Percentiles rank a stretch among this genome's conserved stretches.
Conservation (phyloP, 2,329 filamentous ascomycete genomes). For the Beauveria varroae region DNA sequence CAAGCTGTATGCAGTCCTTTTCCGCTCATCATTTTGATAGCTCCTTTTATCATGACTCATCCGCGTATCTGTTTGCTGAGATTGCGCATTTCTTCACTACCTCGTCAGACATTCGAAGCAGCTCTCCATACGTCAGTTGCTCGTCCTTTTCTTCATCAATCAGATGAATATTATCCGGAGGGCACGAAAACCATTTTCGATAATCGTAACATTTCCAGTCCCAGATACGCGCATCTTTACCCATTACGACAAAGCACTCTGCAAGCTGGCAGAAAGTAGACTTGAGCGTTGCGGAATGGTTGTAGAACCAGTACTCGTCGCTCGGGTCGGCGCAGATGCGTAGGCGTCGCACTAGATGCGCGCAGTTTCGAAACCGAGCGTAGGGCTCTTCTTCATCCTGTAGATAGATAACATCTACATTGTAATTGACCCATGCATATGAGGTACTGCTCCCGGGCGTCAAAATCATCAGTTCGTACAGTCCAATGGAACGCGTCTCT, state of each 20-base stretch:
- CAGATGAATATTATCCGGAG: neutral
- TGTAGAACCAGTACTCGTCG: neutral
- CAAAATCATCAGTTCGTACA: neutral
- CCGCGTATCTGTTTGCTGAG: too few species aligned
- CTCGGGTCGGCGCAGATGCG: neutral
- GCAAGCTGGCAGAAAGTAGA: neutral
- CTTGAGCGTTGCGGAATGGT: neutral
- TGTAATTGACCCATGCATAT: neutral
- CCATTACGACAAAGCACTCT: neutral
- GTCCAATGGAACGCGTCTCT: neutral
- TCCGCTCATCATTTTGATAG: too few species aligned
- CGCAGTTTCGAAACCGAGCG: neutral
- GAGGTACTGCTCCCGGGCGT: neutral
- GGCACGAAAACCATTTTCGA: neutral
- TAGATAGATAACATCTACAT: neutral
- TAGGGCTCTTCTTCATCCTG: neutral
- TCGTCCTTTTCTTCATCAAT: neutral
- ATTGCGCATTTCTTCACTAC: neutral
- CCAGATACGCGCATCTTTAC: neutral
- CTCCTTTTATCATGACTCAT: too few species aligned
- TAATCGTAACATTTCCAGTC: neutral
- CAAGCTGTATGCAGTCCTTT: too few species aligned
- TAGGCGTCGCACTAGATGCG: neutral
- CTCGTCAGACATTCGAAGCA: neutral
- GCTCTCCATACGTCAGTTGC: neutral